Evolutionary conservation across 768 basidiomycete genomes (phyloP).

Genomic region (Gyrodon lividus): DNA sequence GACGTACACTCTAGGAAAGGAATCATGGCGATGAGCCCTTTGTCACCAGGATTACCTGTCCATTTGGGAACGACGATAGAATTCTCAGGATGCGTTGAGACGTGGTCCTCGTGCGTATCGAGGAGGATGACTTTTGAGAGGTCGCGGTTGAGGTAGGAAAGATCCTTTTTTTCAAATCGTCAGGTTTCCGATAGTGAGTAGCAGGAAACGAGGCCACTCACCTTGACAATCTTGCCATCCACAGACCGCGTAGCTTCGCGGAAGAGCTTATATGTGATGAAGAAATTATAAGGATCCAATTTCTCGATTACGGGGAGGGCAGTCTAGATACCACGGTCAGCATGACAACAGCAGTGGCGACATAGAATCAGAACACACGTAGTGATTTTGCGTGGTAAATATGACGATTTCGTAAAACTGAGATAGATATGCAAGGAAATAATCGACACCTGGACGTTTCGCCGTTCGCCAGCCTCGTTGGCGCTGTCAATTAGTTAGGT

Average conservation of each 20-base stretch:
- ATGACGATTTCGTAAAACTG: conserved; percentile 98
- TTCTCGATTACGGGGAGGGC: conserved; percentile 87
- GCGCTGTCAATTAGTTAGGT: conserved; percentile 49
- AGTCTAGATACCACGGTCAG: conserved; percentile 49
- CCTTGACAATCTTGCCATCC: conserved; percentile 85
- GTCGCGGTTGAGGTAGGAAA: conserved; percentile 93
- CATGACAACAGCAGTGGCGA: neutral
- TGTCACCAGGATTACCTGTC: conserved; percentile 75
- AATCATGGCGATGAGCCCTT: conserved; percentile 85
- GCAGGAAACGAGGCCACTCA: conserved; percentile 22
- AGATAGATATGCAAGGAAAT: conserved; percentile 95
- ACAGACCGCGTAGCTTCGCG: conserved; percentile 85
- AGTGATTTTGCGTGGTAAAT: conserved; percentile 87
- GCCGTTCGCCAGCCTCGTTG: conserved; percentile 96
- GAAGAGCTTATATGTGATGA: conserved; percentile 87
- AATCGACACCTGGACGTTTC: conserved; percentile 96
- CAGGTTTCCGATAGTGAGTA: neutral
- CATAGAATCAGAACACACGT: conserved; percentile 54
- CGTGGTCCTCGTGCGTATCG: conserved; percentile 81
- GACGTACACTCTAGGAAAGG: conserved; percentile 90
- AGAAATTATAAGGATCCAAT: conserved; percentile 91
- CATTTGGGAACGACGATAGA: conserved; percentile 81
- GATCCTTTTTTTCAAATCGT: conserved; percentile 50
- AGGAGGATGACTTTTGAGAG: conserved; percentile 85
- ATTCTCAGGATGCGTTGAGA: conserved; percentile 82